phyloP scores from a whole-genome alignment of 495 filamentous ascomycete genomes.

The Hypoxylon cercidicola region DNA sequence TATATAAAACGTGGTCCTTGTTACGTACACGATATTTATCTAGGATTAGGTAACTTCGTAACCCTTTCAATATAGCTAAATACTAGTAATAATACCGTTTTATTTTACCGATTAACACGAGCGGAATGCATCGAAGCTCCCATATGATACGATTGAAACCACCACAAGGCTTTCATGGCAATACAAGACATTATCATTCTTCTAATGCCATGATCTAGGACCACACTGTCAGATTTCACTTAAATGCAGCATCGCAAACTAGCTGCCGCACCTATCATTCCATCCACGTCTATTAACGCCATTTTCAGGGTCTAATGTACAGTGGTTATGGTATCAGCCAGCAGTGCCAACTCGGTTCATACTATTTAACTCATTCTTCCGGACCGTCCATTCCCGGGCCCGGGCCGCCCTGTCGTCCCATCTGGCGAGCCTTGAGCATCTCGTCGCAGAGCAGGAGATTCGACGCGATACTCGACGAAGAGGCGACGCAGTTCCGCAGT shows the following conservation, averaged over 20 bases:
- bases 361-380: conserved; percentile 49
- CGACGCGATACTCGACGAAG: conserved; percentile 91
- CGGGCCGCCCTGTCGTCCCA: conserved; percentile 68
- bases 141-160: too few relatives aligned
- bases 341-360: conserved; percentile 7
- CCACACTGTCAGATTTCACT: background rate
- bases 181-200: background rate
- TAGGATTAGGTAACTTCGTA: background rate
- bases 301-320: conserved; percentile 38
- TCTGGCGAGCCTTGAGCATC: conserved; percentile 96
- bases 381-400: conserved; percentile 65
- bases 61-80: too few relatives aligned
- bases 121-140: too few relatives aligned
- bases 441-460: conserved; percentile 98
- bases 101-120: too few relatives aligned
- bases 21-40: background rate
- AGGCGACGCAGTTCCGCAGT: conserved; percentile 89
- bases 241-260: background rate
- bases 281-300: conserved; percentile 34
- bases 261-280: background rate
- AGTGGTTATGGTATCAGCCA: conserved; percentile 32
- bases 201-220: background rate
- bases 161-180: too few relatives aligned
- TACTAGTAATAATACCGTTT: too few relatives aligned
- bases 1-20: background rate